Percentiles rank a stretch among this genome's conserved stretches.
Conservation (phyloP, 805 yeast species). For the Lachancea sp. region DNA sequence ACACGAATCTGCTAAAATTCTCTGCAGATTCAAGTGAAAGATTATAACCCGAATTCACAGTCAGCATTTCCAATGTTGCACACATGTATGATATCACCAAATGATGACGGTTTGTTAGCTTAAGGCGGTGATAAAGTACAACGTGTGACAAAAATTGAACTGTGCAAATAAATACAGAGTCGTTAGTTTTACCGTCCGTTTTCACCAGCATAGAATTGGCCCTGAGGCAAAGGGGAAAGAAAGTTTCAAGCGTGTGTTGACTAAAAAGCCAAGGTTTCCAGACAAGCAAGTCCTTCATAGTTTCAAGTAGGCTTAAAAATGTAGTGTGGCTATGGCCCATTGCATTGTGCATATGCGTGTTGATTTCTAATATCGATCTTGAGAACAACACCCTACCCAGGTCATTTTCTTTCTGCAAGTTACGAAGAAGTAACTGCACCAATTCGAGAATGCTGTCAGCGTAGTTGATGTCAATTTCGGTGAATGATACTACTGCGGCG, state of each 20-base stretch:
- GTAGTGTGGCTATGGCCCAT: slow-evolving; percentile 6
- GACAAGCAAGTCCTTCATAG: slow-evolving; percentile 40
- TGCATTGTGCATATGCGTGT: slow-evolving; percentile 14
- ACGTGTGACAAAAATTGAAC: slow-evolving; percentile 53
- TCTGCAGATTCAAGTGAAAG: slow-evolving; percentile 37
- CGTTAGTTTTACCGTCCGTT: slow-evolving; percentile 10
- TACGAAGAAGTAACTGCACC: slow-evolving; percentile 13
- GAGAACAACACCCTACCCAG: slow-evolving; percentile 25
- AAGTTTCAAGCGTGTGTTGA: slow-evolving; percentile 60
- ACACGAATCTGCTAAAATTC: slow-evolving; percentile 51
- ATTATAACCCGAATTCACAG: slow-evolving; percentile 19
- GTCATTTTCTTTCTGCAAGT: slow-evolving; percentile 20
- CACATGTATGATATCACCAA: slow-evolving; percentile 46
- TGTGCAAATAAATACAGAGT: slow-evolving; percentile 34
- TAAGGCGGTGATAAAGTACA: slow-evolving; percentile 60
- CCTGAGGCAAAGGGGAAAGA: slow-evolving; percentile 35
- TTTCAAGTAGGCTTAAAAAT: slow-evolving; percentile 19
- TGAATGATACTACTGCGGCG: slow-evolving; percentile 13
- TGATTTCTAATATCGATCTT: slow-evolving; percentile 30
- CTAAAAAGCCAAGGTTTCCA: slow-evolving; percentile 52
- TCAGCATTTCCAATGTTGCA: slow-evolving; percentile 45
- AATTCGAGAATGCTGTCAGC: slow-evolving; percentile 20
- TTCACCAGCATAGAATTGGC: slow-evolving; percentile 7
- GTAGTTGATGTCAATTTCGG: slow-evolving; percentile 5
- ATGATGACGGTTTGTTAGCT: slow-evolving; percentile 70